Conservation (phyloP, 2,329 filamentous ascomycete genomes). For the Leptographium radiaticola region DNA sequence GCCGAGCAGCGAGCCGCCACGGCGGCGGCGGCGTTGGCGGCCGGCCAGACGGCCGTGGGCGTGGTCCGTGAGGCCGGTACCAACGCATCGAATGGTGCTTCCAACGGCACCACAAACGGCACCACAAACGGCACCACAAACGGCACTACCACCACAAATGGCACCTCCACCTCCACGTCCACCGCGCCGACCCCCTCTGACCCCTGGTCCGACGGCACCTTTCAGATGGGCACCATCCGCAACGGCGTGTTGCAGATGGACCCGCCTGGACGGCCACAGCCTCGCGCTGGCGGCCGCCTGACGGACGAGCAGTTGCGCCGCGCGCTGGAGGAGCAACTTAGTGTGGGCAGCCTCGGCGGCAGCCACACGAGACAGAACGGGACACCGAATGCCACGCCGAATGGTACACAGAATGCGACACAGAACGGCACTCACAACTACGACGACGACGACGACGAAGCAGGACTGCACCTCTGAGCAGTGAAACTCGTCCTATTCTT, state of each 20-base stretch:
- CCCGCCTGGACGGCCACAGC: slow-evolving; percentile 5
- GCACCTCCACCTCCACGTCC: background rate
- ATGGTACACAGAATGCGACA: background rate
- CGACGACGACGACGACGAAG: background rate
- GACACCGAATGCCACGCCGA: background rate
- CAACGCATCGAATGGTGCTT: background rate
- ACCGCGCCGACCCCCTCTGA: slow-evolving; percentile 10
- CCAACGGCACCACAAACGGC: background rate
- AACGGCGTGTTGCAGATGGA: slow-evolving; percentile 36
- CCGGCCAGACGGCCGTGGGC: background rate
- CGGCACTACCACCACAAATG: background rate
- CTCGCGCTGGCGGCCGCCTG: slow-evolving; percentile 29
- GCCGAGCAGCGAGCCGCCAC: slow-evolving; percentile 4
- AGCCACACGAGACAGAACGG: background rate
- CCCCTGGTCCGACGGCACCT: slow-evolving; percentile 51
- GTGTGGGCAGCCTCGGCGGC: slow-evolving; percentile 17
- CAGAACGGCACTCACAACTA: background rate
- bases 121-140: background rate
- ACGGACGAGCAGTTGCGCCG: slow-evolving; percentile 46
- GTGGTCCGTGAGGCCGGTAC: too few species aligned
- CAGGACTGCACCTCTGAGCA: background rate
- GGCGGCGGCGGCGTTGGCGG: background rate
- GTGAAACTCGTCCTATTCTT: too few species aligned
- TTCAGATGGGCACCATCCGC: slow-evolving; percentile 44
- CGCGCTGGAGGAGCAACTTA: slow-evolving; percentile 41